These are phyloP conservation scores for Solanum megistacrolobum DNA, from an alignment of 257 asterid species.

Conservation along the genomic window DNA sequence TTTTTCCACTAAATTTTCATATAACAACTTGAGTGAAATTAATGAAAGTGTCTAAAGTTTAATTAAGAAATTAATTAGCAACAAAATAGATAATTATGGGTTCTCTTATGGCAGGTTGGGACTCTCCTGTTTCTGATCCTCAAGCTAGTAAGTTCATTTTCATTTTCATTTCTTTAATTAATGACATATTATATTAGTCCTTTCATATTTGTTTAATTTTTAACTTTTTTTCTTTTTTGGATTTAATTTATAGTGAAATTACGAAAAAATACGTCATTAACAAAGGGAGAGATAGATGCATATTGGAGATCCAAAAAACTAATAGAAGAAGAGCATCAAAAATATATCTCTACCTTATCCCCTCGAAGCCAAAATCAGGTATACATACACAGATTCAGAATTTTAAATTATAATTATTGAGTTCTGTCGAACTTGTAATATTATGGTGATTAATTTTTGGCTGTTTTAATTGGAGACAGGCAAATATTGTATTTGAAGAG, in stretches of 20 bases:
- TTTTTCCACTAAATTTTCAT: background rate
- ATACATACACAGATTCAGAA: background rate
- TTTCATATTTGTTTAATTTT: background rate
- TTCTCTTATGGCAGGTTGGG: constrained; percentile 97
- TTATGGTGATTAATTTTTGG: background rate
- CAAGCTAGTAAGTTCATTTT: constrained; percentile 34
- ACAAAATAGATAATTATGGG: constrained; percentile 36
- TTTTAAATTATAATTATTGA: background rate
- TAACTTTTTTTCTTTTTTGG: background rate
- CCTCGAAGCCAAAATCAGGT: constrained; percentile 39
- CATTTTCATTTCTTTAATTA: background rate
- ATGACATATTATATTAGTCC: background rate
- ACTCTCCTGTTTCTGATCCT: constrained; percentile 39
- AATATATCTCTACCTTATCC: constrained; percentile 44
- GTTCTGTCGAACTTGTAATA: background rate
- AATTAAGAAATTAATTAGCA: background rate
- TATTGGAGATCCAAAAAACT: constrained; percentile 64
- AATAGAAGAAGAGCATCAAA: constrained; percentile 61
- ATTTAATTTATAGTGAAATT: constrained; percentile 20
- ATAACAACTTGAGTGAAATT: background rate
- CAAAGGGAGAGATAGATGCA: constrained; percentile 56
- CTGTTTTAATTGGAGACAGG: constrained; percentile 14
- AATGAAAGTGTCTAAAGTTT: no score
- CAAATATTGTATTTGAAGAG: constrained; percentile 17
- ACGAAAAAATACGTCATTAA: constrained; percentile 54